Base-by-base conservation (phyloP, 2,329 filamentous ascomycete species). In the Atkinsonella hypoxylon region DNA sequence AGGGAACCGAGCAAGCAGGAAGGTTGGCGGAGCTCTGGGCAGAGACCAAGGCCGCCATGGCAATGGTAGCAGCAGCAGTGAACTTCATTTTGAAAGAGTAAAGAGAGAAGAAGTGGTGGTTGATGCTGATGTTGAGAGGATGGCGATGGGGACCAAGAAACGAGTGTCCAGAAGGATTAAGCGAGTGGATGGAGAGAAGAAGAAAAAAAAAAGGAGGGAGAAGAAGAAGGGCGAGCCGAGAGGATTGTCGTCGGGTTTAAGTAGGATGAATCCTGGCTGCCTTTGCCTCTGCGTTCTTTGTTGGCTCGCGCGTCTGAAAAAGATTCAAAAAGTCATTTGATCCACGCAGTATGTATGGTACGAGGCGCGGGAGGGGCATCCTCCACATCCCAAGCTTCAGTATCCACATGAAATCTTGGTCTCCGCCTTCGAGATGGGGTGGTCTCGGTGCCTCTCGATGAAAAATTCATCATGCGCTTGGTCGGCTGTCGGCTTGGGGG, bases 1-100 rank as follows among this genome's bases (percentile, higher is more conserved):
- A 71, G 39, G 61, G 48, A n/a, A 62, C 42, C 36, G 69, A 67
- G 57, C 70, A 72, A 51, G 53, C 47, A 57, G 70, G 69, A 51
- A 70, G 61, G 53, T 68, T 66, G 42, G 26, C 45, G 48, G 53
- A 56, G 52, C 58, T 56, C 64, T 68, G 64, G 56, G 68, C 69
- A 49, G 57, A 55, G 43, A 58, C 68, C 49, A 63, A 55, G 51
- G 64, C 59, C 56, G 62, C 63, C 55, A 69, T 59, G 58, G 62
- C 58, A 51, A 67, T 48, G 55, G 63, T 58, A 52, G 61, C 62
- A 57, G 66, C 47, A 51, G 66, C 50, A 61, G 59, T 31, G 53
- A 56, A 64, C 67, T 69, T 70, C 67, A 70, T 70, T 31, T 65
- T 70, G 64, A 59, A 45, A 15, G 41, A 31, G 30, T 4, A 26